Evolutionary conservation across 768 basidiomycete species (phyloP).

Genomic region (Porphyrellus cyaneotinctus): DNA sequence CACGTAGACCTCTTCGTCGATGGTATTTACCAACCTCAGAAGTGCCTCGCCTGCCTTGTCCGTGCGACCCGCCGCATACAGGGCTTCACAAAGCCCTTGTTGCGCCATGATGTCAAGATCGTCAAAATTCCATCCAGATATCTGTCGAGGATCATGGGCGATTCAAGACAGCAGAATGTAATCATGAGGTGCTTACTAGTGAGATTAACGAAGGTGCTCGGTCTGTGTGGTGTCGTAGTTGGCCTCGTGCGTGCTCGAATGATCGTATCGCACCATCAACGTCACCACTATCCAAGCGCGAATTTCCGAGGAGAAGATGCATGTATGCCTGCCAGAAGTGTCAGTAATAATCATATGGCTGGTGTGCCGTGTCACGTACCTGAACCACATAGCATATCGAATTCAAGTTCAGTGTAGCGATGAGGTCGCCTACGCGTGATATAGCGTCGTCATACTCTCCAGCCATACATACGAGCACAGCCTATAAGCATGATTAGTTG

Average conservation of each 20-base stretch:
- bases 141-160: not conserved
- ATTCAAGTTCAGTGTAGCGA: not conserved
- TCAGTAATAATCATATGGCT: not conserved
- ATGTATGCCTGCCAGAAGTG: not conserved
- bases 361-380: not conserved
- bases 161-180: too few species aligned
- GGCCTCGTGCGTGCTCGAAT: not conserved
- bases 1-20: not conserved
- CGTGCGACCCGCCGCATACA: not conserved
- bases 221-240: not conserved
- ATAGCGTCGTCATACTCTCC: not conserved
- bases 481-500: not conserved
- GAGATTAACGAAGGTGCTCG: not conserved
- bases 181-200: too few species aligned
- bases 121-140: conserved; percentile 1
- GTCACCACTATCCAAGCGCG: not conserved
- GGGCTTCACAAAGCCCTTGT: not conserved
- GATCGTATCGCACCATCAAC: not conserved
- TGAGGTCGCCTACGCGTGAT: not conserved
- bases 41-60: not conserved
- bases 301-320: not conserved
- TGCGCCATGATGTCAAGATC: not conserved
- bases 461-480: not conserved
- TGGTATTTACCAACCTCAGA: not conserved
- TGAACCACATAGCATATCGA: not conserved